Percentiles rank a stretch among this genome's conserved stretches.
phyloP scores from a whole-genome alignment of 192 early-diverging fungal species.

The Geosiphon pyriformis region DNA sequence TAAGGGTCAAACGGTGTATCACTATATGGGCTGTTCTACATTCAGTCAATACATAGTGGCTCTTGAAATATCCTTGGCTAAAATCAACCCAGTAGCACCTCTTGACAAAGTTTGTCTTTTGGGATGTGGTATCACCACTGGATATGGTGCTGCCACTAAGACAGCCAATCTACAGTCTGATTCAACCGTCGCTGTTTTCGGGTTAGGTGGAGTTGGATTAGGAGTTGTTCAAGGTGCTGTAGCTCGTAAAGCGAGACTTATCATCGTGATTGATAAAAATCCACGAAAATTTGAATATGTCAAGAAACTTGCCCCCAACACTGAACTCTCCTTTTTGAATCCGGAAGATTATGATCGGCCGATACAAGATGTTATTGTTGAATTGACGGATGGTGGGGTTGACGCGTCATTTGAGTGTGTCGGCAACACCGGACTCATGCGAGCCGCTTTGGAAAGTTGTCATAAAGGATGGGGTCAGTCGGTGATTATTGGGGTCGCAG shows the following conservation, averaged over 20 bases:
- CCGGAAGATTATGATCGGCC: conserved; percentile 76
- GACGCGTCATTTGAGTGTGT: conserved; percentile 97
- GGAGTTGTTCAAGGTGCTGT: conserved; percentile 83
- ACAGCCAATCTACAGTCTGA: conserved; percentile 87
- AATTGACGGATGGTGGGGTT: conserved; percentile 90
- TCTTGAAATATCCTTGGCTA: conserved; percentile 86
- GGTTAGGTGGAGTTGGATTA: conserved; percentile 90
- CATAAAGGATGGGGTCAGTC: conserved; percentile 92
- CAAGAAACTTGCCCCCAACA: conserved; percentile 66
- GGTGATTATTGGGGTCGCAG: conserved; percentile 89
- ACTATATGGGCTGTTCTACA: conserved; percentile 96
- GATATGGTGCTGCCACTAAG: conserved; percentile 88
- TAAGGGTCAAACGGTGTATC: conserved; percentile 82
- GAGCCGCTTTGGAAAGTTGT: conserved; percentile 83
- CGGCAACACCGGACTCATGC: conserved; percentile 89
- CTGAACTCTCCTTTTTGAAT: conserved; percentile 72
- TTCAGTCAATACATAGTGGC: conserved; percentile 94
- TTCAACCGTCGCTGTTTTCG: conserved; percentile 83
- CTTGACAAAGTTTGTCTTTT: conserved; percentile 86
- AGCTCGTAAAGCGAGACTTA: conserved; percentile 57
- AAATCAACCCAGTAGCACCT: conserved; percentile 70
- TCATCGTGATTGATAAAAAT: conserved; percentile 91
- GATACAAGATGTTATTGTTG: conserved; percentile 78
- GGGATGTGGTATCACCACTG: conserved; percentile 96
- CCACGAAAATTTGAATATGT: conserved; percentile 61